Base-by-base conservation (phyloP, 495 filamentous ascomycete species). In the Parmelia sp. region DNA sequence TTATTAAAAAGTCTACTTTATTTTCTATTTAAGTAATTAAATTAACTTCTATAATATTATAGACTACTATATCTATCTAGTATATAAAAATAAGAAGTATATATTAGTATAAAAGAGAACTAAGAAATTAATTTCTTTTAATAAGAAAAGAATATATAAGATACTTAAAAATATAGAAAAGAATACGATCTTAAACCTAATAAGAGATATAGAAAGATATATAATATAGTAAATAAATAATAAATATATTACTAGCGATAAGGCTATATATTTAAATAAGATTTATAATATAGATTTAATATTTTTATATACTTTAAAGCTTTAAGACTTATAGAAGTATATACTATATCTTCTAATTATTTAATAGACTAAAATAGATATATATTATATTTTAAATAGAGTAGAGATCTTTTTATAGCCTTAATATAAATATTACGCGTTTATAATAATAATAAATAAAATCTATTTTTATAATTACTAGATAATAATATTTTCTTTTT, bases 81-180 rank as follows among this genome's bases (percentile, higher is more conserved):
- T 66, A 66, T 3, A 66, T 31, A 8, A 62, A 11, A 12, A 35
- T 29, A 35, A 65, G 42, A 27, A 59, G 31, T 15, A 42, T 33
- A 36, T 55, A 40, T 23, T 35, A 60, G 33, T 27, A 27, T 4
- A 15, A 44, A n/a, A 49, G 49, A 7, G 63, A 1, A 27, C 14
- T 37, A n/a, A 60, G 36, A 36, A 65, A 35, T 33, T 44, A 39
- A 23, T 49, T 47, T 11, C 35, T 36, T 25, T 25, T 44, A 31
- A 55, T 55, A 29, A 63, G 17, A 6, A 35, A 21, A 12, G 37
- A 25, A 57, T 59, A 60, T 9, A 65, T n/a, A 0, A 60, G 59
- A 35, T 65, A 39, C 40, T 49, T 65, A 51, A 62, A 53, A 53
- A 65, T 25, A n/a, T 49, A 60, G 23, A 51, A 49, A 8, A 65